phyloP scores from a whole-genome alignment of 202 grass and related monocot species.

The Carex arenaria region DNA sequence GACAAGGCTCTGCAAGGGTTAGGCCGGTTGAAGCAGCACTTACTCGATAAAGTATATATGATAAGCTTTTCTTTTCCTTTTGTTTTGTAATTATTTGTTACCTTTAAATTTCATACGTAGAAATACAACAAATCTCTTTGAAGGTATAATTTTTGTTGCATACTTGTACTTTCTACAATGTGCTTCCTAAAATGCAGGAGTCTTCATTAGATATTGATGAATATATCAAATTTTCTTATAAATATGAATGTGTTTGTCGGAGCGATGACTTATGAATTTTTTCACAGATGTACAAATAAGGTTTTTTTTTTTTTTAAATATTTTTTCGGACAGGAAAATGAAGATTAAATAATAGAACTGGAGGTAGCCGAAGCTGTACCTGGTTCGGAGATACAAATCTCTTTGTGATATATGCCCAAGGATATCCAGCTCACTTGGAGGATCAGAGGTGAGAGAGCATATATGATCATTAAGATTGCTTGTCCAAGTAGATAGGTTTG shows the following conservation, averaged over 20 bases:
- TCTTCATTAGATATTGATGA: background rate
- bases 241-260: background rate
- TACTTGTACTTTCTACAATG: background rate
- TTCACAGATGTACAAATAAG: background rate
- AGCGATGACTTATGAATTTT: background rate
- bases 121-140: background rate
- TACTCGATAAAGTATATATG: conserved; percentile 90
- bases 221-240: background rate
- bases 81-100: background rate
- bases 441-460: too few relatives aligned
- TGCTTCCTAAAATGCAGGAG: background rate
- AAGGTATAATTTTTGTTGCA: background rate
- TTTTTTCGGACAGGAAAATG: conserved; percentile 49
- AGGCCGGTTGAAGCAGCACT: conserved; percentile 83
- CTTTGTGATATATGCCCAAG: too few relatives aligned
- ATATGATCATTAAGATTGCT: too few relatives aligned
- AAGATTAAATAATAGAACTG: conserved; percentile 86
- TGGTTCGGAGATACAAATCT: too few relatives aligned
- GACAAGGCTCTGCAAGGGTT: conserved; percentile 84
- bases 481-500: too few relatives aligned
- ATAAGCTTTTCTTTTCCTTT: background rate
- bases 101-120: background rate
- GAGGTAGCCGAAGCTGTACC: conserved; percentile 18
- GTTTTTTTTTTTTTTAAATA: background rate
- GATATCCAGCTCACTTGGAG: too few relatives aligned